Percentiles rank a stretch among this genome's conserved stretches.
These are phyloP conservation scores for Leccinum insolens DNA, from an alignment of 1,284 basidiomycete species.

Conservation along the genomic window DNA sequence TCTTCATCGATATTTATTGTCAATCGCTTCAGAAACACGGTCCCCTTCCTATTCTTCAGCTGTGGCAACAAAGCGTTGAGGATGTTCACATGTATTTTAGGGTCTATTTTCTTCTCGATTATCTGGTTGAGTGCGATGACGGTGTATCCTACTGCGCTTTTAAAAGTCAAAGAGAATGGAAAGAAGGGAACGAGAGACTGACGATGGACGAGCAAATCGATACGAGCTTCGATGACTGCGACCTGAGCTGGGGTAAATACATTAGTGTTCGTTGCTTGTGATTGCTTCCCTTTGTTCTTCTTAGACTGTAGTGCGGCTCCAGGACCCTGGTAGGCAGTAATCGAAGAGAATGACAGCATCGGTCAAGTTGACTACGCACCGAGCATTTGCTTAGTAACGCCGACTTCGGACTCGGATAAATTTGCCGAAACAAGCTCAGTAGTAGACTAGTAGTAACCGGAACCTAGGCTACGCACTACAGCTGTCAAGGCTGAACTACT, in stretches of 20 bases:
- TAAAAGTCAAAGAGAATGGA: conserved; percentile 17
- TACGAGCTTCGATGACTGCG: conserved; percentile 45
- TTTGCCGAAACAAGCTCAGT: background rate
- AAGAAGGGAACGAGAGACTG: conserved; percentile 11
- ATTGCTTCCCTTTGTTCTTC: conserved; percentile 54
- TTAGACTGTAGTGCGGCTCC: conserved; percentile 37
- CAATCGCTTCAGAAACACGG: conserved; percentile 68
- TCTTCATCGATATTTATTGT: conserved; percentile 76
- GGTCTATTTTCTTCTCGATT: conserved; percentile 66
- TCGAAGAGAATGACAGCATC: conserved; percentile 55
- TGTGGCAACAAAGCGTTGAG: conserved; percentile 56
- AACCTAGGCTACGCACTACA: too few species aligned
- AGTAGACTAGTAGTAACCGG: too few species aligned
- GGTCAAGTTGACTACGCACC: background rate
- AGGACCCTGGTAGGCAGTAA: conserved; percentile 33
- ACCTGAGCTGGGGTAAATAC: conserved; percentile 46
- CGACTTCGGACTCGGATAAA: background rate
- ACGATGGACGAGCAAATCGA: conserved; percentile 61
- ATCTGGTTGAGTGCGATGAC: conserved; percentile 74
- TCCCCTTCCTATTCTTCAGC: conserved; percentile 55
- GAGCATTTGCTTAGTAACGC: too few species aligned
- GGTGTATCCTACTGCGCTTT: conserved; percentile 72
- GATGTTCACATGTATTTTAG: conserved; percentile 64
- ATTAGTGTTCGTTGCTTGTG: conserved; percentile 20
- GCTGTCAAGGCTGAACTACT: background rate